Conservation (phyloP, 805 yeast genomes). For the Starmera quercuum region DNA sequence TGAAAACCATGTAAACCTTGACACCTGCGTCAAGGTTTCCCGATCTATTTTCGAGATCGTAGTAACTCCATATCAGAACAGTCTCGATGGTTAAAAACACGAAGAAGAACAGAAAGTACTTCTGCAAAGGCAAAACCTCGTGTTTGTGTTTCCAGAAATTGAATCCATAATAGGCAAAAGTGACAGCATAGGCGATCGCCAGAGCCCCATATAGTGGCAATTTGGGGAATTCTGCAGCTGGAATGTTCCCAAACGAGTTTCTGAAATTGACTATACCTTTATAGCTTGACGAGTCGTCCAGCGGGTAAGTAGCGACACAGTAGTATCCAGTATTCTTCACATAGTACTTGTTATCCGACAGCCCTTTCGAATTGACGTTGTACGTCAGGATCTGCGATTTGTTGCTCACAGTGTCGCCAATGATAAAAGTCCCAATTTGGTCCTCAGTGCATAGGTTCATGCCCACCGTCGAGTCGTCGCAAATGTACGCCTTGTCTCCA, state of each 20-base stretch:
- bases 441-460: slow-evolving; percentile 44
- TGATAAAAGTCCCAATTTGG: slow-evolving; percentile 56
- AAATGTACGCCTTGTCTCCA: slow-evolving; percentile 52
- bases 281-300: slow-evolving; percentile 35
- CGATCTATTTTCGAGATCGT: slow-evolving; percentile 67
- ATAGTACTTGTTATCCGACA: slow-evolving; percentile 52
- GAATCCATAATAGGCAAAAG: slow-evolving; percentile 76
- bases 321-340: slow-evolving; percentile 81
- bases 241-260: slow-evolving; percentile 84
- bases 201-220: slow-evolving; percentile 82
- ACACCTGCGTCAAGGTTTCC: slow-evolving; percentile 45
- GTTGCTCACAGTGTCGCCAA: slow-evolving; percentile 33
- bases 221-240: slow-evolving; percentile 89
- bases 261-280: slow-evolving; percentile 72
- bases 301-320: slow-evolving; percentile 69
- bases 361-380: slow-evolving; percentile 48
- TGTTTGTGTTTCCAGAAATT: slow-evolving; percentile 79
- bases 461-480: slow-evolving; percentile 64
- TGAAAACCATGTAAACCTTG: slow-evolving; percentile 66
- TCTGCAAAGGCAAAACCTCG: slow-evolving; percentile 84
- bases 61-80: slow-evolving; percentile 85
- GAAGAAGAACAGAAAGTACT: slow-evolving; percentile 81
- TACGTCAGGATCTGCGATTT: slow-evolving; percentile 51
- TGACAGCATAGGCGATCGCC: slow-evolving; percentile 76
- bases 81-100: slow-evolving; percentile 79